Conservation (phyloP, 768 basidiomycete species). For the Boletus barrowsii region DNA sequence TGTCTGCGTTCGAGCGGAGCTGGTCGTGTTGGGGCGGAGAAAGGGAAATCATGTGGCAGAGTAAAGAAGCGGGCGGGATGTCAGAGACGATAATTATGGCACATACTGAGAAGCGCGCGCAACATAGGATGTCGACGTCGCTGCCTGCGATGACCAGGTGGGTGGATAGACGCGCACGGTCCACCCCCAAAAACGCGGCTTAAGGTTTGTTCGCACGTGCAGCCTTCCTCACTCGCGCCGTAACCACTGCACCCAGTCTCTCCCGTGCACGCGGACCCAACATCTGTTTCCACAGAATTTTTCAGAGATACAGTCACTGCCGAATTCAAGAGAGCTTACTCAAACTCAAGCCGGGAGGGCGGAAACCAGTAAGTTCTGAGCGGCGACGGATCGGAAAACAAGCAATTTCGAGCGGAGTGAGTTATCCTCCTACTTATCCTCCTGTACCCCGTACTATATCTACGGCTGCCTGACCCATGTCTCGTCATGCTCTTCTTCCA, state of each 20-base stretch:
- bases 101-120: constrained; percentile 6
- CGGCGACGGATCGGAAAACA: constrained; percentile 37
- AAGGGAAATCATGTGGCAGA: constrained; percentile 25
- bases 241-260: constrained; percentile 23
- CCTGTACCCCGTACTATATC: not conserved
- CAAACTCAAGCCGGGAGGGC: constrained; percentile 10
- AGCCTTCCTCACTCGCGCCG: constrained; percentile 24
- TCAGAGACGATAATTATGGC: constrained; percentile 26
- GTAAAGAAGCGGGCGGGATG: constrained; percentile 13
- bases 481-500: not conserved
- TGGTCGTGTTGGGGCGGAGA: constrained; percentile 34
- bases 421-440: constrained; percentile 11
- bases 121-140: constrained; percentile 18
- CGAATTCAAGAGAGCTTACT: constrained; percentile 8
- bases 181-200: constrained; percentile 25
- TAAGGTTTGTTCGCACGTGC: constrained; percentile 35
- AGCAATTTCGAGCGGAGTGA: constrained; percentile 39
- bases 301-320: constrained; percentile 8
- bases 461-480: constrained; percentile 1
- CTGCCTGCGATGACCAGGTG: constrained; percentile 13
- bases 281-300: constrained; percentile 6
- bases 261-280: constrained; percentile 5
- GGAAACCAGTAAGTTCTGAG: constrained; percentile 29
- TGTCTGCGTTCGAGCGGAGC: constrained; percentile 33
- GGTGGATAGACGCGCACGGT: constrained; percentile 22